Evolutionary conservation across 352 stramenopile species (phyloP).

Genomic region (Pythium catenulatum): DNA sequence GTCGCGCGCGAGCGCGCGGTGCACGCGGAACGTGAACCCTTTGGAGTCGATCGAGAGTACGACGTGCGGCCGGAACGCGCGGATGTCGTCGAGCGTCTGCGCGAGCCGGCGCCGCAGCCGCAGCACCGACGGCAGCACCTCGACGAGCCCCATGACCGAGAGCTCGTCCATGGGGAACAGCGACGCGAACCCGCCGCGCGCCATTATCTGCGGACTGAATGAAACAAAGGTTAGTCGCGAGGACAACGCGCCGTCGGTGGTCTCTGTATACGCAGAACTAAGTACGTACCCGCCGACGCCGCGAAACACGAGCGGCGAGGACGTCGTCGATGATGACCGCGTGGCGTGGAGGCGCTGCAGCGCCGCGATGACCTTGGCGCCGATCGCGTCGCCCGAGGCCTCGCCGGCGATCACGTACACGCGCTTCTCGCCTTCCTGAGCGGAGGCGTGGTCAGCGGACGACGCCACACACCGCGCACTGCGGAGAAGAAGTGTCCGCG

Average conservation of each 20-base stretch:
- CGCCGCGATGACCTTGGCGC: slow-evolving; percentile 80
- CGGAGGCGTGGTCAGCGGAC: too few relatives aligned
- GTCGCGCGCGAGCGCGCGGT: slow-evolving; percentile 67
- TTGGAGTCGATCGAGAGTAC: slow-evolving; percentile 91
- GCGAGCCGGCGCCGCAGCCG: slow-evolving; percentile 68
- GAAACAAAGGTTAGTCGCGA: neutral
- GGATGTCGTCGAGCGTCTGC: slow-evolving; percentile 79
- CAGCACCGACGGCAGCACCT: slow-evolving; percentile 80
- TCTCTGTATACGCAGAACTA: neutral
- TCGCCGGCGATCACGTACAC: slow-evolving; percentile 87
- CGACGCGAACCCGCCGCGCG: slow-evolving; percentile 70
- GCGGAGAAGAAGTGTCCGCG: too few relatives aligned
- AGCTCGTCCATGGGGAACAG: slow-evolving; percentile 87
- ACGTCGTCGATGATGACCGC: slow-evolving; percentile 24
- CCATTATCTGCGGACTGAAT: slow-evolving; percentile 73
- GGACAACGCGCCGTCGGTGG: too few relatives aligned
- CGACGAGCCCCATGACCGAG: slow-evolving; percentile 85
- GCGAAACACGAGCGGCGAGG: slow-evolving; percentile 66
- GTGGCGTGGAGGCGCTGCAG: slow-evolving; percentile 57
- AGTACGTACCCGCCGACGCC: slow-evolving; percentile 78
- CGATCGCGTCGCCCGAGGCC: slow-evolving; percentile 86
- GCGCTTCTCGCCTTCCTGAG: too few relatives aligned
- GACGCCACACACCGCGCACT: neutral
- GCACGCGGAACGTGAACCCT: slow-evolving; percentile 83
- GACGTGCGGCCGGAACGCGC: slow-evolving; percentile 71